Base-by-base conservation (phyloP, 495 filamentous ascomycete genomes). In the Ramalina peruviana region DNA sequence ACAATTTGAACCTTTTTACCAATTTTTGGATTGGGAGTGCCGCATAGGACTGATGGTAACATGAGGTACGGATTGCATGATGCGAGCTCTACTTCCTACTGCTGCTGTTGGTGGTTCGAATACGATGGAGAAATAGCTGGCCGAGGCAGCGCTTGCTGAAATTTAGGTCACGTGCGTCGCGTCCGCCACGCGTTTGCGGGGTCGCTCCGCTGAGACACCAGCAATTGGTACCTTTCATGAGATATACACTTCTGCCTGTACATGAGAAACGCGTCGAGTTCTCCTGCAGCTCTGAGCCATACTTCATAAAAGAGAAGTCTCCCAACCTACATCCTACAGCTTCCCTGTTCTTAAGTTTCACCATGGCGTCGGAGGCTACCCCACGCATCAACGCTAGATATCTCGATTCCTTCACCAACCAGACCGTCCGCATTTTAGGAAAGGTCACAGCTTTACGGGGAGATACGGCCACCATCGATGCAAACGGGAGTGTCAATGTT, bases 351-450 rank as follows among this genome's bases (percentile, higher is more conserved):
- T 36, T 13, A 11, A 27, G 15, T 15, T n/a, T 16, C 45, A 26
- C 15, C 38, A 58, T 58, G 58, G 56, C 58, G 16, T 53, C 54
- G 16, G 57, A 61, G 53, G 51, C 54, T 9, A 60, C 54, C 10
- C 57, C 59, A 25, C 54, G 54, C 36, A 53, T 57, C 19, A 55
- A 52, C 17, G 54, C 54, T 23, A 48, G 48, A 16, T 57, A 60
- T 23, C 57, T 60, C 19, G 53, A 57, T 23, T 42, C 60, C 25
- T 64, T 62, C 49, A 54, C 60, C 27, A 72, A 75, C 62, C 78
- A 76, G 46, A 83, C 81, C 48, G 83, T 97, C 49, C 87, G 86
- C 49, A 70, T 97, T 41, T 75, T 95, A 3, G 90, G 90, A 56
- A 90, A 85, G 59, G 88, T 96, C 9, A 70, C 74, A 13, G 78